Evolutionary conservation across 805 yeast species (phyloP), one percentile per base, ranked within the genome.

Genomic region (Kodamaea sagamina): DNA sequence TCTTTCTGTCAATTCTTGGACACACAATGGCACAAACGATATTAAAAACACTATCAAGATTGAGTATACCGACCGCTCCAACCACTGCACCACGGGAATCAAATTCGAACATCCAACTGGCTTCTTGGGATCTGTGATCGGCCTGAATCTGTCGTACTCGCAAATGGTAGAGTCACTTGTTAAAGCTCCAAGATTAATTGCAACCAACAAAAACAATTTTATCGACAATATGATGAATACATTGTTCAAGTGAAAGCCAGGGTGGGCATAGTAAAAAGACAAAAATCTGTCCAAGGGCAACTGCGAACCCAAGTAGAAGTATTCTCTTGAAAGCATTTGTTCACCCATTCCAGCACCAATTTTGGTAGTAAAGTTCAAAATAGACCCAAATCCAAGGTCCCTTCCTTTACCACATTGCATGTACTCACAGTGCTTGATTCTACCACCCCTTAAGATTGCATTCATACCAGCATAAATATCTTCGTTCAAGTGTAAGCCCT

Each of bases 271-370:
- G 62, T 81, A 86, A 61, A 86, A 86, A 0, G 92, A 82, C 46
- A 86, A 65, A 67, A 86, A 86, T 53, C 93, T 71, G 57, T 86
- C 93, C 48, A 86, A 65, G 2, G 92, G 89, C 27, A 86, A 67
- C 49, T 84, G 88, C 2, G 89, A 81, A 1, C 90, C 86, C 48
- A 86, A 70, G 57, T 86, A 85, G 61, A 79, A 86, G 62, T 86
- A 86, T 59, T 86, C 95, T 53, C 95, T 73, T 3, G 92, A 85
- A 44, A 86, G 71, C 79, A 85, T 81, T 58, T 86, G 95, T 57
- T 86, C 95, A 37, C 93, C 92, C 95, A 86, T 86, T 46, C 93
- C 95, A 42, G 93, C 88, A 36, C 95, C 95, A 62, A 86, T 86
- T 57, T 86, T 86, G 16, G 92, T 83, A 4, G 87, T 84, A 65